Base-by-base conservation (phyloP, 179 eudicot species). In the Spinacia oleracea region DNA sequence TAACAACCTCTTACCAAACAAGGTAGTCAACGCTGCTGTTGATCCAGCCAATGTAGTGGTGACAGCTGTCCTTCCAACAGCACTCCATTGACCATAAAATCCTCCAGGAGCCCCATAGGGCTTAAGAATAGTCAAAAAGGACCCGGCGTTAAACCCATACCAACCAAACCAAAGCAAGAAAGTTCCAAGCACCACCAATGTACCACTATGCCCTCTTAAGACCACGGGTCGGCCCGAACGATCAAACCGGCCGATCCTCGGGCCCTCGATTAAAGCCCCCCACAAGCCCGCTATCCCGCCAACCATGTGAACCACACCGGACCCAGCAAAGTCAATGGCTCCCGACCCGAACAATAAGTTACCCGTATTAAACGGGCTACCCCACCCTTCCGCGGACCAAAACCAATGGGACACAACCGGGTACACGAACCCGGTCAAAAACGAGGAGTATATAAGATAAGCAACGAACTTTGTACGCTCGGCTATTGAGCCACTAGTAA, bases 151-250 rank as follows among this genome's bases (percentile, higher is more conserved):
- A 68, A 85, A 85, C 35, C 87, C 87, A 72, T 85, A 85, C 87
- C 87, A 85, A 0, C 87, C 87, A 78, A 85, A 85, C 87, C 87
- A 85, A 3, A 85, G 83, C 73, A 85, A 80, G 21, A 85, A 85
- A 2, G 85, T 85, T 0, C 87, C 87, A 3, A 85, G 50, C 0
- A 85, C 87, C 16, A 85, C 87, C 14, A 85, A 42, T 0, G 87
- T 79, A 0, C 79, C 87, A 74, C 83, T 79, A 42, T 85, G 87
- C 9, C 87, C 87, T 9, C 76, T 81, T 34, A 85, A 21, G 16
- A 46, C 73, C 0, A 82, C 82, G 2, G 87, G 55, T 9, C 83
- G 81, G 21, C 87, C 87, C 0, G 56, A 15, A 21, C 78, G 78
- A 31, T 77, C 87, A 23, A 85, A 85, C 65, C 87, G 83, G n/a